Conservation (phyloP, 306 rosid genomes). For the Prunus mira region DNA sequence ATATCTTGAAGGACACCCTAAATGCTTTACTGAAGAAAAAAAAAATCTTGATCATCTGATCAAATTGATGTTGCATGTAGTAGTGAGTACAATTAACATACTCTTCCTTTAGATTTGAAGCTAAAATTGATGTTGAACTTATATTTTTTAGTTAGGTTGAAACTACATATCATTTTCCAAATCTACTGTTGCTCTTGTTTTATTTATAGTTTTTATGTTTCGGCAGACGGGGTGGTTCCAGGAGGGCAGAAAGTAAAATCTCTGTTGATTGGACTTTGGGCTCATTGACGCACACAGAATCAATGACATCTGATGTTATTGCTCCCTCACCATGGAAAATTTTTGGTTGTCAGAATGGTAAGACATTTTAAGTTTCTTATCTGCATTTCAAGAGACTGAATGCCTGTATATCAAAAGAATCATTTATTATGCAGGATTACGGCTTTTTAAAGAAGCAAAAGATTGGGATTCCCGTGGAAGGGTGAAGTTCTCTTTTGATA, state of each 20-base stretch:
- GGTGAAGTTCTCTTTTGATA: slow-evolving; percentile 40
- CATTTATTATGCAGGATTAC: slow-evolving; percentile 53
- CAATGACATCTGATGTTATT: slow-evolving; percentile 71
- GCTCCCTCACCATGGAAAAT: slow-evolving; percentile 93
- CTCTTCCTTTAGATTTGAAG: background rate
- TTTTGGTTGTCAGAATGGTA: slow-evolving; percentile 92
- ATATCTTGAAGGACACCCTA: background rate
- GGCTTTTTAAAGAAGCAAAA: slow-evolving; percentile 86
- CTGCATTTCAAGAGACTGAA: slow-evolving; percentile 18
- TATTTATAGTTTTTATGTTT: slow-evolving; percentile 4
- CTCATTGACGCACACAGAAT: slow-evolving; percentile 47
- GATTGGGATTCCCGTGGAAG: slow-evolving; percentile 57
- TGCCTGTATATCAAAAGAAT: slow-evolving; percentile 8
- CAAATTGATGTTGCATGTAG: background rate
- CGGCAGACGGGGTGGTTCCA: slow-evolving; percentile 58
- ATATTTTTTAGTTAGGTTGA: background rate
- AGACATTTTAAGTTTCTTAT: slow-evolving; percentile 18
- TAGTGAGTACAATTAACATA: background rate
- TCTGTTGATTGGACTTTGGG: slow-evolving; percentile 47
- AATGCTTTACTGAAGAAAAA: background rate
- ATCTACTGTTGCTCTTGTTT: background rate
- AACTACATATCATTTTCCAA: background rate
- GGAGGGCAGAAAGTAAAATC: slow-evolving; percentile 36
- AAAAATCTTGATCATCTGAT: background rate
- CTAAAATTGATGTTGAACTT: background rate